Conservation (phyloP, 768 basidiomycete species). For the Pleurotus giganteus region DNA sequence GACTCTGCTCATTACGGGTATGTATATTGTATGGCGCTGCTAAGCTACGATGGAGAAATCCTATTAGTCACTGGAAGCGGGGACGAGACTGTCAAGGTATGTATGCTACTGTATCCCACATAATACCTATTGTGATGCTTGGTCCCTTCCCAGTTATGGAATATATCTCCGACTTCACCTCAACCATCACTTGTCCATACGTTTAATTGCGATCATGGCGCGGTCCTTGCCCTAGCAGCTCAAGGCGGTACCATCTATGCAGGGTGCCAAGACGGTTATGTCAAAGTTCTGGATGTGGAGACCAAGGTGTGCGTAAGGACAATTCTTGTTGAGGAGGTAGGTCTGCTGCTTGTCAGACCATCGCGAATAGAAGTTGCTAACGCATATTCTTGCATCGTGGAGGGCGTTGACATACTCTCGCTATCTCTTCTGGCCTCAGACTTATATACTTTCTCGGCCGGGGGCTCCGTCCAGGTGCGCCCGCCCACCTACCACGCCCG, state of each 20-base stretch:
- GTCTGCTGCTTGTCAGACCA: slow-evolving; percentile 12
- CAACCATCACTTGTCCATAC: slow-evolving; percentile 47
- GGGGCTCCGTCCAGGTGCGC: slow-evolving; percentile 68
- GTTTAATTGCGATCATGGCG: slow-evolving; percentile 73
- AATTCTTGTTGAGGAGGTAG: slow-evolving; percentile 81
- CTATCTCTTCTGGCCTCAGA: slow-evolving; percentile 69
- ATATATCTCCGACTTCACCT: slow-evolving; percentile 41
- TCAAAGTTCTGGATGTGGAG: slow-evolving; percentile 88
- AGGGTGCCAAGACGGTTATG: slow-evolving; percentile 92
- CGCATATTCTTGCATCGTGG: slow-evolving; percentile 40
- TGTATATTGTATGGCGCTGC: slow-evolving; percentile 70
- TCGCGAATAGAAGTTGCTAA: neutral
- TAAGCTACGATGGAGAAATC: slow-evolving; percentile 22
- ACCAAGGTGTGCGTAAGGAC: slow-evolving; percentile 84
- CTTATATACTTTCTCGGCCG: slow-evolving; percentile 63
- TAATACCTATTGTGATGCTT: neutral
- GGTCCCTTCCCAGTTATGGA: slow-evolving; percentile 56
- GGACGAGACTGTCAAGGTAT: slow-evolving; percentile 85
- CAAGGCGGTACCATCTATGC: slow-evolving; percentile 83
- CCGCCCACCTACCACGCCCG: neutral
- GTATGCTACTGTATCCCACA: too few species aligned
- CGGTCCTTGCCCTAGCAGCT: slow-evolving; percentile 76
- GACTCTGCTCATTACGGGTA: slow-evolving; percentile 95
- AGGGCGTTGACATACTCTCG: slow-evolving; percentile 79
- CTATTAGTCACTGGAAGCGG: slow-evolving; percentile 85